Evolutionary conservation across 768 basidiomycete species (phyloP).

Genomic region (Lactarius sp.): DNA sequence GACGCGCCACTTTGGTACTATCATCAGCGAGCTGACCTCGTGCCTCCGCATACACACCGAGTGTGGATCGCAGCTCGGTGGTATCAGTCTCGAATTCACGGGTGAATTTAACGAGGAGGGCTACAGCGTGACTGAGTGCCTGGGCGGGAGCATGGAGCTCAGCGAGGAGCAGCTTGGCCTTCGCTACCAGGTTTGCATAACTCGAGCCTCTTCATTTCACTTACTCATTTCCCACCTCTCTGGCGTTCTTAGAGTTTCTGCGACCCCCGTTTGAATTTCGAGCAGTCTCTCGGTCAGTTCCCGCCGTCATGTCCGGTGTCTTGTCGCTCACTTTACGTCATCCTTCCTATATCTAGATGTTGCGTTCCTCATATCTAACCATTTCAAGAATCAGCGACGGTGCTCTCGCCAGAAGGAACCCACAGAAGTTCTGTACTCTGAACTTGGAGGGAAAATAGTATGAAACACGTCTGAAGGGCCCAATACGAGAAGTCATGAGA

Average conservation of each 20-base stretch:
- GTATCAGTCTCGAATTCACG: constrained; percentile 87
- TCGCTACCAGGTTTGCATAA: constrained; percentile 67
- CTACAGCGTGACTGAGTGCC: constrained; percentile 82
- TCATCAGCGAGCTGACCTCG: constrained; percentile 80
- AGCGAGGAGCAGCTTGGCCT: constrained; percentile 84
- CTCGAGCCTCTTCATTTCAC: neutral
- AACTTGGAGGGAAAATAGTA: constrained; percentile 29
- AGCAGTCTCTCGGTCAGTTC: constrained; percentile 81
- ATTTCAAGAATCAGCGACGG: constrained; percentile 63
- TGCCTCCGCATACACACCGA: constrained; percentile 77
- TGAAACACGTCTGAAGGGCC: neutral
- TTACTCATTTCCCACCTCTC: neutral
- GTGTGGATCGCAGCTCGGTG: constrained; percentile 70
- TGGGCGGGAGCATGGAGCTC: constrained; percentile 95
- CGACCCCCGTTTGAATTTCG: constrained; percentile 90
- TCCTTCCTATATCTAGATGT: constrained; percentile 46
- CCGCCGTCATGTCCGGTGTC: neutral
- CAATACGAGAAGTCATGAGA: too few species aligned
- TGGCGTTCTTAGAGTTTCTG: constrained; percentile 63
- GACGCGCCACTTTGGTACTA: constrained; percentile 84
- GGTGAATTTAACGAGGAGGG: constrained; percentile 72
- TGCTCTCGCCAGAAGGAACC: constrained; percentile 23
- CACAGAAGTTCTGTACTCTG: constrained; percentile 32
- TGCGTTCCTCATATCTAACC: constrained; percentile 80
- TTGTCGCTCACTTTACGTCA: neutral